Conservation (phyloP, 352 stramenopile genomes). For the Globisporangium echinulatum region DNA sequence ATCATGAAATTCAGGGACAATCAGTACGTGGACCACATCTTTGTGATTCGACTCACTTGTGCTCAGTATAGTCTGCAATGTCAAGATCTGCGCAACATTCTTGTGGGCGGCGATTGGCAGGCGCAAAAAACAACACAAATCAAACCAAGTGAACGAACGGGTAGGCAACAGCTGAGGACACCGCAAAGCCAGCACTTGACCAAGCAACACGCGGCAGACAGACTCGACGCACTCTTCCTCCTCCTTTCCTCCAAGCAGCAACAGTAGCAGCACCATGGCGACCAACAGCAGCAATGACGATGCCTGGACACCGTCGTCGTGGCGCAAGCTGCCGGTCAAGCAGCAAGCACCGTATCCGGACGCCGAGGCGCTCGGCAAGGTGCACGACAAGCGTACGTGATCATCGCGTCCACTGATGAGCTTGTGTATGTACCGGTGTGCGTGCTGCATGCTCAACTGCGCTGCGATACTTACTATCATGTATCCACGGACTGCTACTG, state of each 20-base stretch:
- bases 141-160: too few species aligned
- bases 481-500: neutral
- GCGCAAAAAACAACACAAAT: too few species aligned
- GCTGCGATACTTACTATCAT: neutral
- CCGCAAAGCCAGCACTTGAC: neutral
- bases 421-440: neutral
- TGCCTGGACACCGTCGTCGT: slow-evolving; percentile 65
- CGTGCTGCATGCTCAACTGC: neutral
- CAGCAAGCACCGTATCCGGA: slow-evolving; percentile 79
- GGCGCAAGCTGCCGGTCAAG: slow-evolving; percentile 71
- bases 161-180: too few species aligned
- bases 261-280: neutral
- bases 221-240: neutral
- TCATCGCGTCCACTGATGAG: neutral
- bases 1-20: too few species aligned
- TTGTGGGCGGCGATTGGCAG: too few species aligned
- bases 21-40: too few species aligned
- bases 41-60: too few species aligned
- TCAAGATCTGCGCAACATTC: too few species aligned
- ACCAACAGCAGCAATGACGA: slow-evolving; percentile 6
- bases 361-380: slow-evolving; percentile 53
- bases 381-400: slow-evolving; percentile 61
- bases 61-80: too few species aligned
- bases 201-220: slow-evolving; percentile 12
- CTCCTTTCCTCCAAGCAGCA: neutral